These are phyloP conservation scores for Drosera capensis DNA, from an alignment of 148 eudicot species.

Conservation along the genomic window DNA sequence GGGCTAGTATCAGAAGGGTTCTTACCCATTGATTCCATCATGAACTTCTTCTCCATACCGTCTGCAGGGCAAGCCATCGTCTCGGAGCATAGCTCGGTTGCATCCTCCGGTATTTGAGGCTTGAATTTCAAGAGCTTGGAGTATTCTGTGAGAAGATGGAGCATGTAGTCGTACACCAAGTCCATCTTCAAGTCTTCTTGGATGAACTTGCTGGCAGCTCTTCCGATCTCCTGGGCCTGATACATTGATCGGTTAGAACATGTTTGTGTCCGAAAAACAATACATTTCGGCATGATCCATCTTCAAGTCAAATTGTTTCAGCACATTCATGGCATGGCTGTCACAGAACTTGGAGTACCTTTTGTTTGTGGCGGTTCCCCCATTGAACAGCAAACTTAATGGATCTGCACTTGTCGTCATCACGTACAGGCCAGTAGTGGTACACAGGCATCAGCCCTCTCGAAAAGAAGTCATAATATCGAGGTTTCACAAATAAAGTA, in stretches of 20 bases:
- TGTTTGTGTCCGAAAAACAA: neutral
- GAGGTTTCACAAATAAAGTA: slow-evolving; percentile 38
- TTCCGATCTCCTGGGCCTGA: slow-evolving; percentile 64
- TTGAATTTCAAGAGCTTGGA: slow-evolving; percentile 57
- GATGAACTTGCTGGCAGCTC: slow-evolving; percentile 39
- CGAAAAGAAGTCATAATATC: slow-evolving; percentile 62
- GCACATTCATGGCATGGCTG: too few species aligned
- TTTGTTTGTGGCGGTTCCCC: slow-evolving; percentile 48
- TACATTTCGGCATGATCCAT: too few species aligned
- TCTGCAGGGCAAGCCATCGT: slow-evolving; percentile 40
- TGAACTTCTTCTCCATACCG: slow-evolving; percentile 39
- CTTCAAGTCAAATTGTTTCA: too few species aligned
- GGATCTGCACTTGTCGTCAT: slow-evolving; percentile 54
- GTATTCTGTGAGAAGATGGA: slow-evolving; percentile 59
- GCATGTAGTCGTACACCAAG: slow-evolving; percentile 74
- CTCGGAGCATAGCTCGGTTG: slow-evolving; percentile 69
- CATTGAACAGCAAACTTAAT: slow-evolving; percentile 73
- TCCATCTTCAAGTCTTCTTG: slow-evolving; percentile 57
- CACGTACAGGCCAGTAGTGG: slow-evolving; percentile 68
- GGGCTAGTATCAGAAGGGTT: slow-evolving; percentile 32
- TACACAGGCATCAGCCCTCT: slow-evolving; percentile 47
- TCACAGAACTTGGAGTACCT: too few species aligned
- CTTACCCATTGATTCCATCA: slow-evolving; percentile 46
- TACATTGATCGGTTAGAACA: slow-evolving; percentile 1
- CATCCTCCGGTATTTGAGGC: slow-evolving; percentile 37